Base-by-base conservation (phyloP, 148 eudicot genomes). In the Rhododendron simsii region DNA sequence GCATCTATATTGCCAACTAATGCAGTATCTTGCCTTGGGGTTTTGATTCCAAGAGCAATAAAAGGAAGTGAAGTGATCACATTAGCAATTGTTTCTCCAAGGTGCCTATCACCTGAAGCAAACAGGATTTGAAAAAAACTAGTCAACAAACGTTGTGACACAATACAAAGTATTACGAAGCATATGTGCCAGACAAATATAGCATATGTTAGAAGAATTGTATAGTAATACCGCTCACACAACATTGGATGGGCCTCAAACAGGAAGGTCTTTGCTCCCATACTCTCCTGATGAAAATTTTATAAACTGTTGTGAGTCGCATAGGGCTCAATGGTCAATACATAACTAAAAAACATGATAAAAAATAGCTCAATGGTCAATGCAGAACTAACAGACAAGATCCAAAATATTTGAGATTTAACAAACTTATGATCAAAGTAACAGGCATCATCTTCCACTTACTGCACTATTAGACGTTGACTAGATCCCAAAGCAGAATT, bases 31-130 rank as follows among this genome's bases (percentile, higher is more conserved):
- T 88, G 88, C 99, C 99, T 95, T 83, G 99, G 99, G 67, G 94
- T 92, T 84, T 97, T 94, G 88, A 92, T 57, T 65, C 99, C 99
- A 83, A 97, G 94, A 85, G 91, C 96, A 88, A 97, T 91, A 87
- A 97, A 97, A 89, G 99, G 99, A 88, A 97, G 91, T 61, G 99
- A 97, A 85, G 99, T 97, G 82, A 94, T 90, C 78, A 97, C 96
- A 85, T 97, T 97, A 76, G 93, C 95, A 80, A 95, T 85, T 85
- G 92, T 97, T 89, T 95, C 99, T 85, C 91, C 93, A 86, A 92
- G 37, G 86, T 65, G 87, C 85, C 86, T 90, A 90, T 97, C 99
- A 91, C 98, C 99, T 97, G 86, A 79, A 41, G 23, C 21, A 82
- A 71, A 30, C 14, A 75, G 65, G 48, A 69, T 41, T 71, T 30